Evolutionary conservation across 2,329 filamentous ascomycete genomes (phyloP), one percentile per base, ranked within the genome.

Genomic region (Chaetomium strumarium): DNA sequence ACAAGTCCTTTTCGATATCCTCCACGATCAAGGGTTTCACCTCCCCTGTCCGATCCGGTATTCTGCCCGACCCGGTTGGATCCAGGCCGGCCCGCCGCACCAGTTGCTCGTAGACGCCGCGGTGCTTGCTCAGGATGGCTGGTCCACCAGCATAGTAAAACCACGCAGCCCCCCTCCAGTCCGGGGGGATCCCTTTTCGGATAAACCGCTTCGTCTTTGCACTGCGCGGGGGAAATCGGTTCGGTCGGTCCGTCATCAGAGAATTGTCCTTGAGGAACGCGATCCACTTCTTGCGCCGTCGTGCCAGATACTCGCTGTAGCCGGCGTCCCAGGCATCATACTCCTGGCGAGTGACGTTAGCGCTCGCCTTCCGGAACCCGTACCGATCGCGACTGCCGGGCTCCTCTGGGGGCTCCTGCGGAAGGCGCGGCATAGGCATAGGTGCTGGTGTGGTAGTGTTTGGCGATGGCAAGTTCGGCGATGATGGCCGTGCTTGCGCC

Each of bases 121-220:
- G 79, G 61, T 95, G 81, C 63, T 88, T 85, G 47, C 83, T 80
- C 55, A 96, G 68, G 59, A 90, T 86, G 42, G 84, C 83, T 20
- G 90, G 90, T 1, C 92, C 92, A 17, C 90, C 90, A 11, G 90
- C 90, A 66, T 96, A 97, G 72, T 88, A 96, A 68, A 95, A 97
- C 92, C 92, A 97, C 42, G 92, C 92, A 6, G 88, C 86, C n/a
- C 92, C 92, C 63, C 92, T 83, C 83, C 90, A 95, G 59, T 96
- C 90, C 0, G 91, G 89, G 3, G 92, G 92, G 46, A 96, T 92
- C 14, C 92, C 92, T 69, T 96, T 97, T 47, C 91, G 84, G 45
- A 96, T 81, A 66, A 93, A 96, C 16, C 90, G 81, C 70, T 95
- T 96, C 40, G 93, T 83, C 69, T 95, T 95, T 42, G 84, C 81